Conservation (phyloP, 108 stramenopile species). For the Nitzschia inconspicua region DNA sequence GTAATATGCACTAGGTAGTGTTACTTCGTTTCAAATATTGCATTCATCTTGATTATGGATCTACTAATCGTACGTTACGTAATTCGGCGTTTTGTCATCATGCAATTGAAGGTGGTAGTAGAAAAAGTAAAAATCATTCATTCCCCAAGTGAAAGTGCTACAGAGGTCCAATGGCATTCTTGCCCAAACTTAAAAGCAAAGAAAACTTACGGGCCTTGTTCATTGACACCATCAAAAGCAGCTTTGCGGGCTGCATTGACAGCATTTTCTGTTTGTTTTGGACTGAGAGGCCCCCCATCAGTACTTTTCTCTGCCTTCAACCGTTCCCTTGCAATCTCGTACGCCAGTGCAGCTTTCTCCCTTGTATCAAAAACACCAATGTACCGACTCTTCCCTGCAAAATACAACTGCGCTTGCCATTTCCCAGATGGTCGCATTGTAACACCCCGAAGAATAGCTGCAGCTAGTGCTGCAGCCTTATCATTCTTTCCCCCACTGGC, state of each 20-base stretch:
- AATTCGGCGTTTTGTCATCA: too few relatives aligned
- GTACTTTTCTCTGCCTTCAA: slow-evolving; percentile 37
- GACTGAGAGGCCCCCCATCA: slow-evolving; percentile 29
- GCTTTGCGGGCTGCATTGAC: slow-evolving; percentile 78
- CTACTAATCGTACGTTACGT: too few relatives aligned
- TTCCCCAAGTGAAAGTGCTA: too few relatives aligned
- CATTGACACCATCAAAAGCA: slow-evolving; percentile 84
- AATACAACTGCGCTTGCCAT: slow-evolving; percentile 89
- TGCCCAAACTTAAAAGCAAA: too few relatives aligned
- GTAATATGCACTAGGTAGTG: too few relatives aligned
- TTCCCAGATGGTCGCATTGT: slow-evolving; percentile 85
- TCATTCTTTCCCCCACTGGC: slow-evolving; percentile 67
- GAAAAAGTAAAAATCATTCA: too few relatives aligned
- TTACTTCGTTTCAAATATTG: too few relatives aligned
- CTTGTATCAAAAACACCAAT: slow-evolving; percentile 81
- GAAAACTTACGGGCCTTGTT: slow-evolving; percentile 37
- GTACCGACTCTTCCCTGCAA: slow-evolving; percentile 78
- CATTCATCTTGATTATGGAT: too few relatives aligned
- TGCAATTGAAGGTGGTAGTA: too few relatives aligned
- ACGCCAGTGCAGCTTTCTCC: slow-evolving; percentile 73
- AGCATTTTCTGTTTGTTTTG: slow-evolving; percentile 63
- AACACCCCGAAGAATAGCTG: slow-evolving; percentile 70
- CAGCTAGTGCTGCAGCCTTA: slow-evolving; percentile 67
- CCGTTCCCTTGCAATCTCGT: slow-evolving; percentile 78
- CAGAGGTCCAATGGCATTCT: too few relatives aligned